Evolutionary conservation across 345 rosid genomes (phyloP), one percentile per base, ranked within the genome.

Genomic region (Gossypium bickii): DNA sequence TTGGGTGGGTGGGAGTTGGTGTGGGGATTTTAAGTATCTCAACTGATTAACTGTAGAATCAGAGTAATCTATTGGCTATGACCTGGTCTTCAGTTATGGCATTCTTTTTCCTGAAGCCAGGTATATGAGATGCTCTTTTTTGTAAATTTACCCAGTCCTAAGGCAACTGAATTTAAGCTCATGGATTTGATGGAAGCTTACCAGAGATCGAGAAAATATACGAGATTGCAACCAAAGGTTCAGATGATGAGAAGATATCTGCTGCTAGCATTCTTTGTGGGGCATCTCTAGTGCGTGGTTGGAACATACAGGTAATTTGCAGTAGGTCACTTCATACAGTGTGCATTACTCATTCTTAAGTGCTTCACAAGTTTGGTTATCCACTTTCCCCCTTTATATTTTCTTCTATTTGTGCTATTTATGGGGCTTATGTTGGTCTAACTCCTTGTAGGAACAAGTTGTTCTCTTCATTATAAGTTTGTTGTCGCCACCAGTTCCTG

Each of bases 211-310:
- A 95, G 91, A 95, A 90, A 85, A 78, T 95, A 74, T 91, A 89
- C 79, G 99, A 91, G 86, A 80, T 95, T 84, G 97, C 99, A 72
- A 64, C 86, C 82, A 88, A 68, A 74, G 97, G 99, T 73, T 88
- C 93, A 16, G 89, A 86, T 70, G 98, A 95, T 72, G 99, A 95
- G 86, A 95, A 90, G 93, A 85, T 93, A 77, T 86, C 87, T 41
- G 98, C 90, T 67, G 97, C 94, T 74, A 82, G 89, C 81, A 86
- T 95, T 86, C 94, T 95, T 71, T 93, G 99, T 81, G 99, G 99
- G 68, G 96, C 92, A 70, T 91, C 99, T 78, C 85, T 95, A n/a
- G 78, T 88, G 81, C 97, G 99, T 76, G 98, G 99, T 78, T 95
- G 99, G 99, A 90, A 87, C 77, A 73, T 91, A 80, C 99, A 95